Evolutionary conservation across 306 rosid genomes (phyloP), one percentile per base, ranked within the genome.

Genomic region (Medicago lupulina): DNA sequence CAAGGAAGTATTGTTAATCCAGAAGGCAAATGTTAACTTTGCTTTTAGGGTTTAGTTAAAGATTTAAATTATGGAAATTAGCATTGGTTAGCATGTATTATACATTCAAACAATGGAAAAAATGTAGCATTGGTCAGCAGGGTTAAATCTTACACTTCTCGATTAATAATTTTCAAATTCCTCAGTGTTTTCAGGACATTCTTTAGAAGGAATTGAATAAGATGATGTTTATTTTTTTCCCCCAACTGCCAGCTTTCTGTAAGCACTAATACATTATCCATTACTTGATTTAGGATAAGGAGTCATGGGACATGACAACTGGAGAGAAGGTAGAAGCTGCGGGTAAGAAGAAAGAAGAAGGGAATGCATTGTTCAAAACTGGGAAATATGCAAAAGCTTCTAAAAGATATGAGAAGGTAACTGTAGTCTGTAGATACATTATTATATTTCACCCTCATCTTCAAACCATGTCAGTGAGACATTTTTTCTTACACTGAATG

Each of bases 351-450:
- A 95, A 92, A 83, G 99, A 92, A 82, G 96, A 95, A 81, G 99
- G 99, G 40, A 95, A 95, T 83, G 86, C 21, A 12, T 71, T 90
- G 58, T 95, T 95, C 51, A 95, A 95, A 85, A 83, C 85, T 4
- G 97, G 96, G n/a, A 92, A 95, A 84, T 95, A 86, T 85, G 81
- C 75, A 15, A 90, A 83, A 83, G 97, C 99, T 71, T 89, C 97
- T 78, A 90, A 95, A 86, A 87, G 89, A 92, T 95, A 95, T 39
- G 97, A 95, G 74, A 95, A 90, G 96, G 98, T 92, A 86, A n/a
- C 47, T 0, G 17, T 15, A 21, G 12, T 12, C 47, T 0, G 17
- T 15, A 21, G 12, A 51, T 25, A 14, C 28, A 9, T 47, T 60
- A 31, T 15, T 14, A 61, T 15, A 23, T 16, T 65, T 61, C 7